A percentile compares a stretch with the other conserved stretches of the same genome.
These are phyloP conservation scores for Talaromyces sp. DNA, from an alignment of 2,329 filamentous ascomycete genomes.

Conservation along the genomic window DNA sequence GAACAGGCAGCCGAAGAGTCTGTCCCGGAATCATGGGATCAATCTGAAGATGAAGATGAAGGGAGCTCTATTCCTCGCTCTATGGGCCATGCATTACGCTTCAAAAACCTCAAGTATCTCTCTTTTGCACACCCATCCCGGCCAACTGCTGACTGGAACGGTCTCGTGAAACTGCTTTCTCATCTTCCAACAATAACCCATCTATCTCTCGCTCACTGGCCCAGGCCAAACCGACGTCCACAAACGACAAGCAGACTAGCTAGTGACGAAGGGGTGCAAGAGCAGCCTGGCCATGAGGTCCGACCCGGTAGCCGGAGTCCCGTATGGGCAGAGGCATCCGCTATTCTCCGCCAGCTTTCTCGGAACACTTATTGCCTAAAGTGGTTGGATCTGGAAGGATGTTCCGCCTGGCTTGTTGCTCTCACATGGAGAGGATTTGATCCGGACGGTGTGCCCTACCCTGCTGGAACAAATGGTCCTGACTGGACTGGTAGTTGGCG, in stretches of 20 bases:
- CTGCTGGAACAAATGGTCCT: conserved; percentile 31
- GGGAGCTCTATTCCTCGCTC: conserved; percentile 20
- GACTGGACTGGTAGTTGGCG: conserved; percentile 53
- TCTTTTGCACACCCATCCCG: conserved; percentile 58
- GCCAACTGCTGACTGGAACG: conserved; percentile 55
- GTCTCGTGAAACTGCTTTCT: conserved; percentile 56
- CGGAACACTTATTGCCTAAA: conserved; percentile 59
- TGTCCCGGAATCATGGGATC: conserved; percentile 48
- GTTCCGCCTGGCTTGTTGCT: conserved; percentile 57
- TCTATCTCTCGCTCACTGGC: conserved; percentile 66
- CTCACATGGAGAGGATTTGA: conserved; percentile 48
- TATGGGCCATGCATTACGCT: conserved; percentile 39
- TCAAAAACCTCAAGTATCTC: conserved; percentile 59
- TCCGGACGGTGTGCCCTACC: conserved; percentile 29
- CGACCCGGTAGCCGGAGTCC: conserved; percentile 18
- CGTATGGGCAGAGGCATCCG: conserved; percentile 57
- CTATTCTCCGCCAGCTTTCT: conserved; percentile 60
- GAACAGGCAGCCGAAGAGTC: conserved; percentile 7
- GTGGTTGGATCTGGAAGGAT: conserved; percentile 66
- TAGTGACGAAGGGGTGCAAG: not conserved
- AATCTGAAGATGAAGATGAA: conserved; percentile 23
- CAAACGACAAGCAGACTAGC: not conserved
- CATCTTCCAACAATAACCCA: conserved; percentile 62
- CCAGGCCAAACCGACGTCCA: conserved; percentile 56
- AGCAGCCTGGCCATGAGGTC: not conserved